Conservation (phyloP, 2,329 filamentous ascomycete species). For the Sarocladiaceae sp. region DNA sequence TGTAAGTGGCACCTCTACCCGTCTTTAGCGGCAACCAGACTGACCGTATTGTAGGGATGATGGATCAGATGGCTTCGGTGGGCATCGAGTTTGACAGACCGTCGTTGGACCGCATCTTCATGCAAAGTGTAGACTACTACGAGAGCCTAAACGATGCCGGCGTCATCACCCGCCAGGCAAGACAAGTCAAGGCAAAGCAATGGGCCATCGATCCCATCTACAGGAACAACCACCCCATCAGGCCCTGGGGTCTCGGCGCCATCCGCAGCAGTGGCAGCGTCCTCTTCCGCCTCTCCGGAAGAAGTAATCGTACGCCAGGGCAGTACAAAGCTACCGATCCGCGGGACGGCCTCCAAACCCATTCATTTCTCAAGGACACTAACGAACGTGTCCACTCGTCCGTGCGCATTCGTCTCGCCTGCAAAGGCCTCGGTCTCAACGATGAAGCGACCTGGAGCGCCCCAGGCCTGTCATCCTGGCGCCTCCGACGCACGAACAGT, state of each 20-base stretch:
- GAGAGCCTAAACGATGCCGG: constrained; percentile 13
- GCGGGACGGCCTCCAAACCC: constrained; percentile 28
- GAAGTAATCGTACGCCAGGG: constrained; percentile 41
- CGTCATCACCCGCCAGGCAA: constrained; percentile 8
- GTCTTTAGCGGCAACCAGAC: not conserved
- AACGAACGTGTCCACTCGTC: constrained; percentile 53
- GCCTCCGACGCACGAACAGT: constrained; percentile 29
- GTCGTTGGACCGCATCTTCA: constrained; percentile 36
- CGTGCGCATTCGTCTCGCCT: constrained; percentile 48
- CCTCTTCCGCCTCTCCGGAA: constrained; percentile 40
- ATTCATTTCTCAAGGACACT: constrained; percentile 43
- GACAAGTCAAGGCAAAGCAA: constrained; percentile 14
- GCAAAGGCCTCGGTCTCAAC: constrained; percentile 44
- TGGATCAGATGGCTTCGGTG: constrained; percentile 49
- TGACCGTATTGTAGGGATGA: constrained; percentile 40
- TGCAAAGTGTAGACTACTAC: constrained; percentile 29
- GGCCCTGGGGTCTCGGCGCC: constrained; percentile 43
- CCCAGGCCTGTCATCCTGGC: constrained; percentile 41
- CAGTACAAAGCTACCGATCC: constrained; percentile 42
- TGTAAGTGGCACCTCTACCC: constrained; percentile 24
- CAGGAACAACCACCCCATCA: constrained; percentile 40
- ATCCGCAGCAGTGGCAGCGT: constrained; percentile 35
- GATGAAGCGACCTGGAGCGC: constrained; percentile 44
- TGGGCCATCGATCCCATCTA: constrained; percentile 49
- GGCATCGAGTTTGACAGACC: constrained; percentile 44